A percentile compares a stretch with the other conserved stretches of the same genome.
These are phyloP conservation scores for Massarina eburnea DNA, from an alignment of 2,329 filamentous ascomycete genomes.

Conservation along the genomic window DNA sequence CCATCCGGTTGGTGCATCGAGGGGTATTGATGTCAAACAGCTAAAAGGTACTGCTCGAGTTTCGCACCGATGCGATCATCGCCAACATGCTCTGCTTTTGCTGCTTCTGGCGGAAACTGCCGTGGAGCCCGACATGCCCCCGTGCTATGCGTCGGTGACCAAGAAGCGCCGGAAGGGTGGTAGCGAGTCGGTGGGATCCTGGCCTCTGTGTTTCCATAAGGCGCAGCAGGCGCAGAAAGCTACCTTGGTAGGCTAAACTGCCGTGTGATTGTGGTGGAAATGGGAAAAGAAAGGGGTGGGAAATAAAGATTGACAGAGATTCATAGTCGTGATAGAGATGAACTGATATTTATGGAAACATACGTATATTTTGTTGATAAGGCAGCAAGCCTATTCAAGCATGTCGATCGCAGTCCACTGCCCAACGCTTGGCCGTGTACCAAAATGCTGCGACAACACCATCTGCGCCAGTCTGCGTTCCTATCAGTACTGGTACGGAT, in stretches of 20 bases:
- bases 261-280: too few relatives aligned
- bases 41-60: not conserved
- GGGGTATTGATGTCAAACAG: too few relatives aligned
- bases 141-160: not conserved
- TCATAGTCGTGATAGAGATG: not conserved
- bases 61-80: not conserved
- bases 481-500: conserved; percentile 20
- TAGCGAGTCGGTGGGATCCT: not conserved
- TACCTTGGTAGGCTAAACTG: too few relatives aligned
- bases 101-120: not conserved
- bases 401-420: not conserved
- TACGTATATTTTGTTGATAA: not conserved
- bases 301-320: not conserved
- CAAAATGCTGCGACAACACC: not conserved
- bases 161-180: not conserved
- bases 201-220: not conserved
- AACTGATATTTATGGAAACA: not conserved
- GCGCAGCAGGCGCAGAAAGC: too few relatives aligned
- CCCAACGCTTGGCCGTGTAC: not conserved
- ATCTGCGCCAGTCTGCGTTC: not conserved
- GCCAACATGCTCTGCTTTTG: not conserved
- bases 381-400: not conserved
- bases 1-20: too few relatives aligned
- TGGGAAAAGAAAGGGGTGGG: too few relatives aligned
- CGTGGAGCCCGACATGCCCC: not conserved